Percentiles rank a stretch among this genome's conserved stretches.
These are phyloP conservation scores for Iris macrosiphon DNA, from an alignment of 106 monocot genomes.

Conservation along the genomic window DNA sequence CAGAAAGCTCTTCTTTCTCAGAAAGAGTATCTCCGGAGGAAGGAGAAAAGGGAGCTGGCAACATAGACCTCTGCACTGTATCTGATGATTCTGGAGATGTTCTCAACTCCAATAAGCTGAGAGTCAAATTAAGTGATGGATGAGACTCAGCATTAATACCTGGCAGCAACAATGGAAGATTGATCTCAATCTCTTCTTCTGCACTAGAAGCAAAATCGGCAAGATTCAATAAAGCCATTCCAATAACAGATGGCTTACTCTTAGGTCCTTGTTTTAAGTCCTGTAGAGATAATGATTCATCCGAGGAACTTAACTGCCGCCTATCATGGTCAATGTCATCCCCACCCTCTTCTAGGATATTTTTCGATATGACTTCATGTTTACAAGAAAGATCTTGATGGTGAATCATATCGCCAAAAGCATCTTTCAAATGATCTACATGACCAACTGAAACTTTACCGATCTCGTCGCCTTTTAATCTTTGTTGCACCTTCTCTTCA, in stretches of 20 bases:
- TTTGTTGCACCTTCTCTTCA: too few relatives aligned
- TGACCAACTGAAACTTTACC: too few relatives aligned
- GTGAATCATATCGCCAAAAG: too few relatives aligned
- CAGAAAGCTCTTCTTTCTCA: slow-evolving; percentile 69
- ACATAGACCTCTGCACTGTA: slow-evolving; percentile 22
- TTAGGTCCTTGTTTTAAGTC: slow-evolving; percentile 35
- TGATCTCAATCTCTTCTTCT: slow-evolving; percentile 51
- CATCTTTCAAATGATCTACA: too few relatives aligned
- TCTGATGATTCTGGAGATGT: slow-evolving; percentile 43
- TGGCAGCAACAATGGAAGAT: slow-evolving; percentile 37
- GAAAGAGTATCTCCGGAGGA: slow-evolving; percentile 10
- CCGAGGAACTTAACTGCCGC: too few relatives aligned
- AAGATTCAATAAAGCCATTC: slow-evolving; percentile 67
- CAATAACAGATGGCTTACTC: slow-evolving; percentile 58
- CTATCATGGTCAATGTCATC: too few relatives aligned
- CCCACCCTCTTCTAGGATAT: too few relatives aligned
- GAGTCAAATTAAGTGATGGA: slow-evolving; percentile 49
- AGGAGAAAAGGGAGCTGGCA: slow-evolving; percentile 33
- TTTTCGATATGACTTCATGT: too few relatives aligned
- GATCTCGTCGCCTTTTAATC: too few relatives aligned
- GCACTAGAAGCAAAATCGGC: slow-evolving; percentile 54
- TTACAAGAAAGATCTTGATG: too few relatives aligned
- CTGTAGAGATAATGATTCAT: too few relatives aligned
- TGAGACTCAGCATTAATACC: slow-evolving; percentile 23
- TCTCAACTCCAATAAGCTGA: slow-evolving; percentile 59